phyloP scores from a whole-genome alignment of 2,329 filamentous ascomycete genomes.

The Fusarium kyushuense region DNA sequence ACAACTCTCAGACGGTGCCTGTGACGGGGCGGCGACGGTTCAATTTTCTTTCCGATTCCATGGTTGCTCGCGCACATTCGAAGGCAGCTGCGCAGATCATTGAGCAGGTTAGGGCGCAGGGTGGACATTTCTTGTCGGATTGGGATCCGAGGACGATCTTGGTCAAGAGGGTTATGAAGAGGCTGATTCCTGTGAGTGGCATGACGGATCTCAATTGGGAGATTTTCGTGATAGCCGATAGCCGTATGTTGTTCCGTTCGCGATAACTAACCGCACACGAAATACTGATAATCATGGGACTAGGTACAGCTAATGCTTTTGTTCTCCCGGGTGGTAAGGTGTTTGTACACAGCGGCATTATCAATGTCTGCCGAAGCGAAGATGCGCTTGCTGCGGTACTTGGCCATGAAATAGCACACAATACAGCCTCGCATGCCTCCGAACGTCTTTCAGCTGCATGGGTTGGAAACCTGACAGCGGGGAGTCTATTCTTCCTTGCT shows the following conservation, averaged over 20 bases:
- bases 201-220: slow-evolving; percentile 73
- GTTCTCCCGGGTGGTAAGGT: slow-evolving; percentile 84
- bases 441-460: slow-evolving; percentile 70
- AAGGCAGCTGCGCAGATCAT: slow-evolving; percentile 58
- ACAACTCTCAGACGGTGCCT: slow-evolving; percentile 78
- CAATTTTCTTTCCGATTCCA: slow-evolving; percentile 71
- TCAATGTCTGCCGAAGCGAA: slow-evolving; percentile 74
- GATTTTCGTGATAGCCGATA: slow-evolving; percentile 78
- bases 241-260: slow-evolving; percentile 53
- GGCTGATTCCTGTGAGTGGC: slow-evolving; percentile 75
- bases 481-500: slow-evolving; percentile 62
- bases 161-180: slow-evolving; percentile 73
- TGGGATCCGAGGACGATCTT: slow-evolving; percentile 67
- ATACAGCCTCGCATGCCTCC: slow-evolving; percentile 74
- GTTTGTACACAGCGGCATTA: slow-evolving; percentile 80
- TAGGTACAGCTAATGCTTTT: slow-evolving; percentile 75
- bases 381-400: slow-evolving; percentile 80
- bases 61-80: slow-evolving; percentile 61
- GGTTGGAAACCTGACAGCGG: slow-evolving; percentile 64
- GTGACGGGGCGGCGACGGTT: slow-evolving; percentile 79
- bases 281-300: slow-evolving; percentile 3
- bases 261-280: neutral
- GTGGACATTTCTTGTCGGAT: slow-evolving; percentile 67
- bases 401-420: slow-evolving; percentile 84
- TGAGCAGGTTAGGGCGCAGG: slow-evolving; percentile 63